Evolutionary conservation across 345 rosid species (phyloP), one percentile per base, ranked within the genome.

Genomic region (Arabis alpina): DNA sequence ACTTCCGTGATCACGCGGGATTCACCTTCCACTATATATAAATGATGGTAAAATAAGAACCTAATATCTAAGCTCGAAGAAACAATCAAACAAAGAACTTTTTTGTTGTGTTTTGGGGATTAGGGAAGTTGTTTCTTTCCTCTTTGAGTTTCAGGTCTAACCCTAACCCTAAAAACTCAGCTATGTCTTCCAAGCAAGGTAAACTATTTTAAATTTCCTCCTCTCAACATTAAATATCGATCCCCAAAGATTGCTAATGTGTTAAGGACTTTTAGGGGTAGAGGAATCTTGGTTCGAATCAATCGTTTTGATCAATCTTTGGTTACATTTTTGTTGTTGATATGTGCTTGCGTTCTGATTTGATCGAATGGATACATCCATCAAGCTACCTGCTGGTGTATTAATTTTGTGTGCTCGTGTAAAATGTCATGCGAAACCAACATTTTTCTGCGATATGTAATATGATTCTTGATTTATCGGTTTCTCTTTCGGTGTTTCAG

Each of bases 101-200:
- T 57, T 54, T 11, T 32, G 5, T 28, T 36, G 13, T 28, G 7
- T 57, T 54, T 40, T 28, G 28, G 71, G 44, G 56, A 44, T 54
- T 19, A 47, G 51, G 48, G 2, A 53, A 36, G 43, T 15, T 47
- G 40, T 40, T 1, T 73, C 47, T 65, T 34, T 65, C 50, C 37
- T 74, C 77, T 7, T 51, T 30, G 55, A 66, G 72, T 73, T 73
- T 73, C 68, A 66, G 72, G 61, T 74, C 61, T 59, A 24, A 16
- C 36, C 77, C 81, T 71, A 81, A 68, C 54, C 72, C 61, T 65
- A 28, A 39, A 27, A 2, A 51, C 27, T 40, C 25, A 61, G 74
- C 76, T 61, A 86, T 86, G 90, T 80, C 90, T 41, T 85, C 90
- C 72, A 83, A 83, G 72, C 90, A 83, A 82, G 90, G 86, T 85